Evolutionary conservation across 2,329 filamentous ascomycete species (phyloP), one percentile per base, ranked within the genome.

Genomic region (Aspergillus texensis): DNA sequence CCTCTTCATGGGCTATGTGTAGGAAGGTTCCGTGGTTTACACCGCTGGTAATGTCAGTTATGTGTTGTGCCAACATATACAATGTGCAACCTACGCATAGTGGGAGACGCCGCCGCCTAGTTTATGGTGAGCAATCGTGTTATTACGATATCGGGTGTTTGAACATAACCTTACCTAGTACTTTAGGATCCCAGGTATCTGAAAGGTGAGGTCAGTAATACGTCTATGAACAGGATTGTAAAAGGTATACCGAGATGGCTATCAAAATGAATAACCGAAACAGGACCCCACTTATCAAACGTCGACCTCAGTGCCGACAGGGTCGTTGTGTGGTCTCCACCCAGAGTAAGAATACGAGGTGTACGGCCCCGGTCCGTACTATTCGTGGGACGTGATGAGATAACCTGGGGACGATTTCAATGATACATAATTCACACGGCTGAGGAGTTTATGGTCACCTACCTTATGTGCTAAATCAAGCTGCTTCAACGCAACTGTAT

Each of bases 181-280:
- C 81, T 45, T 82, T 72, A 2, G 84, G 84, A 72, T 86, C 81
- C 84, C 84, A 86, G 0, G 84, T 86, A 71, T 86, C 82, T 63
- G 21, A 24, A 26, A 57, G 3, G n/a, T 59, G 3, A 59, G 24
- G 21, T 4, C 45, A 16, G 41, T 28, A 21, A 16, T 8, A 14
- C 3, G 16, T 14, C 2, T 14, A 12, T 3, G 39, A 12, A 28
- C 6, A 10, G 19, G 11, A 12, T 39, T 45, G 14, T 0, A n/a
- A 21, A n/a, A 16, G 14, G 3, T 30, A 54, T 57, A 68, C 67
- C 67, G 24, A 85, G 73, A 68, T 85, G 84, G 52, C 80, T 83
- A 68, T 86, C 84, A 67, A 87, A 86, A 71, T 86, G 84, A n/a
- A 86, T 85, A 6, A 86, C 84, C 65, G 83, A 85, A 2, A 86